Evolutionary conservation across 1,284 basidiomycete genomes (phyloP).

Genomic region (Stereum hirsutum): DNA sequence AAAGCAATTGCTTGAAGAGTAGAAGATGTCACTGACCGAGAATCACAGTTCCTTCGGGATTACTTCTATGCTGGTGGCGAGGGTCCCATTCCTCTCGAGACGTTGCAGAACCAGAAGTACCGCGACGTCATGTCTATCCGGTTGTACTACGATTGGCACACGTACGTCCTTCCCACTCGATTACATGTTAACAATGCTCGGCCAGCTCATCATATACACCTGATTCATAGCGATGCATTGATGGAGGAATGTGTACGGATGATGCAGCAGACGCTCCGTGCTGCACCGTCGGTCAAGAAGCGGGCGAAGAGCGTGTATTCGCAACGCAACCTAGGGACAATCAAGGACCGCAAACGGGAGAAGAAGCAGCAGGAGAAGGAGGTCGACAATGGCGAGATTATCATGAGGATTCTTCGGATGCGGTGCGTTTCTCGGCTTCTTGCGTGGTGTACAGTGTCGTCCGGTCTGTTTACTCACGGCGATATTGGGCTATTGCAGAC

Average conservation of each 20-base stretch:
- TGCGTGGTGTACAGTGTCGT: neutral
- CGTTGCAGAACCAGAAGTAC: conserved; percentile 95
- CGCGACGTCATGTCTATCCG: conserved; percentile 86
- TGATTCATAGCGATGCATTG: conserved; percentile 60
- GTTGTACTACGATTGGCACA: conserved; percentile 91
- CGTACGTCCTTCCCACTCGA: conserved; percentile 37
- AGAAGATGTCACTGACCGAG: neutral
- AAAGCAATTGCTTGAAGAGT: neutral
- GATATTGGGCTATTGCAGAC: conserved; percentile 29
- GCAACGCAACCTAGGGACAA: conserved; percentile 92
- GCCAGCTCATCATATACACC: conserved; percentile 5
- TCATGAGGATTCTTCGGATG: conserved; percentile 90
- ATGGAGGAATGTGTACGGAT: conserved; percentile 96
- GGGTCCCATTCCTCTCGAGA: conserved; percentile 79
- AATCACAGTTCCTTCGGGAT: conserved; percentile 74
- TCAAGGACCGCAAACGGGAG: conserved; percentile 89
- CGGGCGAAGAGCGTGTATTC: conserved; percentile 87
- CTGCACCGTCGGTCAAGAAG: conserved; percentile 71
- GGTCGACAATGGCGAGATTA: conserved; percentile 74
- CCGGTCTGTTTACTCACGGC: neutral
- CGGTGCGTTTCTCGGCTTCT: conserved; percentile 41
- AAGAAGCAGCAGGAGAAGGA: conserved; percentile 79
- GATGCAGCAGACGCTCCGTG: conserved; percentile 77
- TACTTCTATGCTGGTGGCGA: conserved; percentile 96
- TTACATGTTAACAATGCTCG: too few species aligned